Evolutionary conservation across 257 asterid genomes (phyloP), one percentile per base, ranked within the genome.

Genomic region (Salvia miltiorrhiza): DNA sequence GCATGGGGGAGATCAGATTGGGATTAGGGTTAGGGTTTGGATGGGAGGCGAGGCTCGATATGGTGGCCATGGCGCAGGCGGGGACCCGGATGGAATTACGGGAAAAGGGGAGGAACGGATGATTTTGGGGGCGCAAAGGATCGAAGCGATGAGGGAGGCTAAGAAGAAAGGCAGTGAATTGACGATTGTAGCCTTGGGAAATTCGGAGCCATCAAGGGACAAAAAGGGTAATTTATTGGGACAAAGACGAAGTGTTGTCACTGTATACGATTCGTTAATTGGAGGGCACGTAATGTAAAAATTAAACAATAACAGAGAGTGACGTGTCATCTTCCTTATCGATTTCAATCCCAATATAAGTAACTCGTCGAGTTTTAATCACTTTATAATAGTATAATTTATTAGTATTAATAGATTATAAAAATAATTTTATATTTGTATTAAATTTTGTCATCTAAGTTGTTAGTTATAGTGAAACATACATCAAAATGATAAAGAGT

Each of bases 1-100:
- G 82, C 84, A 82, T 75, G 43, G 86, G 85, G 57, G 89, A 79
- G 48, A 79, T 67, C 61, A 72, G 76, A 75, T 68, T 72, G 47
- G 85, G 76, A 55, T 71, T 65, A 0, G 81, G 75, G 67, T 50
- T 74, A 33, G 86, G 80, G 78, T 83, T 77, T 48, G 79, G 77
- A 8, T 68, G 82, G 20, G 81, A 33, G 62, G 79, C 35, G 78
- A 63, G 56, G 73, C 76, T 47, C 14, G 85, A 73, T 37, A 77
- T 30, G n/a, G 89, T 60, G 16, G 87, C 85, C 89, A 84, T 84
- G 73, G 76, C 37, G 53, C 49, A 17, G 58, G 74, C 63, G 45
- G 65, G 67, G 71, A 60, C 20, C 23, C 14, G 28, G 62, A 41
- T 41, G 77, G 70, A 75, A 70, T 74, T 74, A 32, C 48, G 65